Evolutionary conservation across 2,329 filamentous ascomycete species (phyloP).

Genomic region (Trichoderma sp.): DNA sequence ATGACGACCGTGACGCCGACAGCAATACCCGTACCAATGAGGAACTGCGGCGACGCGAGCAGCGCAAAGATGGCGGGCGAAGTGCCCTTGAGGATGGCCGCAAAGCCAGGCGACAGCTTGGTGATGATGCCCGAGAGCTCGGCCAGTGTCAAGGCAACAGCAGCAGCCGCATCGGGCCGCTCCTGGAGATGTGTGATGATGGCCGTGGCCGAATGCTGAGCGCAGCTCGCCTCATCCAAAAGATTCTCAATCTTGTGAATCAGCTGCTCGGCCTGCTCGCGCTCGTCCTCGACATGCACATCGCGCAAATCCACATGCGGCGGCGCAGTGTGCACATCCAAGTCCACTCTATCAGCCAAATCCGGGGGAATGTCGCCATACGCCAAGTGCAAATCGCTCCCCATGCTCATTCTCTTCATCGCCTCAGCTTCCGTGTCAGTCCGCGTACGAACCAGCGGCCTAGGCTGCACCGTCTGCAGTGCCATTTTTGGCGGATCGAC

Average conservation of each 20-base stretch:
- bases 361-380: slow-evolving; percentile 82
- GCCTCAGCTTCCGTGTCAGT: slow-evolving; percentile 44
- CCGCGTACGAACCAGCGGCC: slow-evolving; percentile 35
- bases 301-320: slow-evolving; percentile 46
- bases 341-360: slow-evolving; percentile 52
- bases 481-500: slow-evolving; percentile 32
- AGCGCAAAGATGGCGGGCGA: slow-evolving; percentile 86
- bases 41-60: slow-evolving; percentile 86
- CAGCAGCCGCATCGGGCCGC: slow-evolving; percentile 83
- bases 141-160: slow-evolving; percentile 87
- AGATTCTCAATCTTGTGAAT: slow-evolving; percentile 74
- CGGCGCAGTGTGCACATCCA: slow-evolving; percentile 42
- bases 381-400: slow-evolving; percentile 87
- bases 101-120: slow-evolving; percentile 81
- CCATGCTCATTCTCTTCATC: slow-evolving; percentile 38
- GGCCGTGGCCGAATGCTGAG: slow-evolving; percentile 79
- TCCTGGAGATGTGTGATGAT: slow-evolving; percentile 76
- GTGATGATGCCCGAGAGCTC: slow-evolving; percentile 81
- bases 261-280: slow-evolving; percentile 56
- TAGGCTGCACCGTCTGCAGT: slow-evolving; percentile 22
- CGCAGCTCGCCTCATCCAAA: slow-evolving; percentile 83
- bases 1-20: slow-evolving; percentile 94
- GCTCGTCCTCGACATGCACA: slow-evolving; percentile 47
- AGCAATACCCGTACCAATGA: slow-evolving; percentile 86
- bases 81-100: slow-evolving; percentile 73